Evolutionary conservation across 805 yeast genomes (phyloP).

Genomic region (Scheffersomyces stipitis): DNA sequence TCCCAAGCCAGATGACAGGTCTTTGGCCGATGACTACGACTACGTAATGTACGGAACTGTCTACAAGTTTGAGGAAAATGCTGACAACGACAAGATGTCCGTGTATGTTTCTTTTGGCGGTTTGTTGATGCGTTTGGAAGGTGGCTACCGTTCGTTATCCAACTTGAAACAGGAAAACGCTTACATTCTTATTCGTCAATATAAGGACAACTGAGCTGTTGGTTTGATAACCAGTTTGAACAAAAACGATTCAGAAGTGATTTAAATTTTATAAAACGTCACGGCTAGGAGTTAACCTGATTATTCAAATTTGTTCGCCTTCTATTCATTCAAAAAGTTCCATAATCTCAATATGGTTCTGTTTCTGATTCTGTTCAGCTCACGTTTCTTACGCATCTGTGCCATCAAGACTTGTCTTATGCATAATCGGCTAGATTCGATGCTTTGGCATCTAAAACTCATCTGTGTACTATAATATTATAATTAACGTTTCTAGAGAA

Average conservation of each 20-base stretch:
- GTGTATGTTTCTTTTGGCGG: constrained; percentile 97
- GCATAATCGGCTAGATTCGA: too few species aligned
- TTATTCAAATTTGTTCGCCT: too few species aligned
- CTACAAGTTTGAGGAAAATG: constrained; percentile 89
- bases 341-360: too few species aligned
- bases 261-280: not conserved
- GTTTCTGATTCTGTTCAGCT: too few species aligned
- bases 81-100: constrained; percentile 64
- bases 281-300: too few species aligned
- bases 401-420: too few species aligned
- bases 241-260: not conserved
- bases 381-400: too few species aligned
- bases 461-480: too few species aligned
- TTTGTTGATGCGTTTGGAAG: constrained; percentile 87
- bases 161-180: constrained; percentile 91
- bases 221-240: not conserved
- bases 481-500: too few species aligned
- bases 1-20: constrained; percentile 78
- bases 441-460: too few species aligned
- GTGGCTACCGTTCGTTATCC: constrained; percentile 86
- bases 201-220: constrained; percentile 29
- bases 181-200: constrained; percentile 83
- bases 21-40: constrained; percentile 94
- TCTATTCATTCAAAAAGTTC: too few species aligned
- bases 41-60: constrained; percentile 98